Base-by-base conservation (phyloP, 257 asterid genomes). In the Salvia splendens region DNA sequence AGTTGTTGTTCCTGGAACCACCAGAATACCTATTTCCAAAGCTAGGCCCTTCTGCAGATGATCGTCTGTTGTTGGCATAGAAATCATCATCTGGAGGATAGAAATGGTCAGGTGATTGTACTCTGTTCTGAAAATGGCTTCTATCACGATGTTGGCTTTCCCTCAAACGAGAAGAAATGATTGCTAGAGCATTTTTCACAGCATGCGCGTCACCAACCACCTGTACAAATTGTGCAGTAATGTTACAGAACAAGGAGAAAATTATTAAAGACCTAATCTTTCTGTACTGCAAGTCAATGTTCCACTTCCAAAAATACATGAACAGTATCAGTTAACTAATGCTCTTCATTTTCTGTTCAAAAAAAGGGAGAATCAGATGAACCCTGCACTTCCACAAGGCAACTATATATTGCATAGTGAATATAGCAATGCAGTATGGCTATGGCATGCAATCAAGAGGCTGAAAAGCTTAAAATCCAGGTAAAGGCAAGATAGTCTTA, bases 71-170 rank as follows among this genome's bases (percentile, higher is more conserved):
- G 65, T 80, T 75, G 65, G 51, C 58, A 62, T 77, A 87, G 68
- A 86, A 86, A 60, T 85, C 90, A 57, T 89, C 93, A 54, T 81
- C 88, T 16, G 78, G 70, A 48, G 89, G 83, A 73, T 65, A 63
- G 57, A 87, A 83, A 20, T 75, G 88, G 43, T 86, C 96, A 6
- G 95, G 92, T 47, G 95, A 86, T 49, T 82, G 83, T 52, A 66
- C 45, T 75, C 87, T 91, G 51, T 82, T 85, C 28, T 76, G 80
- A 61, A 83, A 83, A 62, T 86, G 74, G 83, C 69, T 80, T 68
- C 95, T 85, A 49, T 90, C 97, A n/a, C 96, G 99, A 75, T 88
- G 97, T 69, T 93, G 99, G 75, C 94, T 85, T 85, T 93, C 99
- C 70, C 91, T 81, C 81, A 93, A 79, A 49, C 97, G 97, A 15